Evolutionary conservation across 208 protist species (phyloP), one percentile per base, ranked within the genome.

Genomic region (Giardia duodenalis): DNA sequence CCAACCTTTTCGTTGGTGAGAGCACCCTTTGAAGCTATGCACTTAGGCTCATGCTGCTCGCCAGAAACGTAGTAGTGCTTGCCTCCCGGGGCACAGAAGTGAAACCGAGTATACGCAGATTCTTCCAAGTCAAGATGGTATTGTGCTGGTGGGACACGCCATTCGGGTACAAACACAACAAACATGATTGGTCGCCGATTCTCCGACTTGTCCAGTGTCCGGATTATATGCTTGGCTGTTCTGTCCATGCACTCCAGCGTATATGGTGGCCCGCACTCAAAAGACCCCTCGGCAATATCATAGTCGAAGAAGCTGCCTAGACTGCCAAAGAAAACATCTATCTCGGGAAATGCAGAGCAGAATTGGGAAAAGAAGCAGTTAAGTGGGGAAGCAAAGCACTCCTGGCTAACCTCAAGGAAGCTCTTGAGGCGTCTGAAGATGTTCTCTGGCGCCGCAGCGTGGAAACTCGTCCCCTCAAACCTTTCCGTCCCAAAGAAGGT

Each of bases 381-480:
- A 42, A 97, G 88, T 44, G 96, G 96, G 0, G 95, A 96, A 19
- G 96, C 96, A 93, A 97, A 97, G 22, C 95, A 96, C 94, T 97
- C 96, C 4, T 94, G 93, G n/a, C 86, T 48, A 39, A 96, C 94
- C 45, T 93, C 92, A 92, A 97, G 96, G 57, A 86, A 48, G 46
- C 46, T 22, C 19, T 93, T 88, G 2, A 97, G 94, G 1, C 92
- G 10, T 47, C 93, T 87, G 93, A 97, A 94, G 90, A 93, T 1
- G 19, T 96, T 92, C 0, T 93, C 67, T 0, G 95, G 95, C 3
- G 95, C 92, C 2, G 92, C 92, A n/a, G 92, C 92, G 46, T 93
- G 92, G 92, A 93, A 93, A 2, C 2, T 10, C 0, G 88, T 39
- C 19, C 92, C 92, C 47, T 93, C 45, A 43, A 67, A 92, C 47